Percentiles rank a stretch among this genome's conserved stretches.
phyloP scores from a whole-genome alignment of 768 basidiomycete genomes.

The Termitomyces eurrhizus region DNA sequence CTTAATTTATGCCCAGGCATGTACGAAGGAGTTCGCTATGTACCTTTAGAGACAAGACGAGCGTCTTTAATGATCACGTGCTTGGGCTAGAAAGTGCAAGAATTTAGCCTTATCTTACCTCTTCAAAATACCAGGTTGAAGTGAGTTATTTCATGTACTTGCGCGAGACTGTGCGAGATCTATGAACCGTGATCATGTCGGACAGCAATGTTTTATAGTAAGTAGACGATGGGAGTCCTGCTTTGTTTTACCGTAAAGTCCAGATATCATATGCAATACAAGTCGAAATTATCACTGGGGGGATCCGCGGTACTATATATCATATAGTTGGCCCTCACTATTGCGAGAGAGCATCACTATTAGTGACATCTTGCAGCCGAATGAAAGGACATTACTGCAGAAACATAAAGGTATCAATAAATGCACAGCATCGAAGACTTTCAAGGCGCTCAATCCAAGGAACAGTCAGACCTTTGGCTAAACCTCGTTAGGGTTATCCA shows the following conservation, averaged over 20 bases:
- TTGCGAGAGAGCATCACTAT: neutral
- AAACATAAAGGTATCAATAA: too few species aligned
- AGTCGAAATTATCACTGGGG: too few species aligned
- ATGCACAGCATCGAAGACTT: too few species aligned
- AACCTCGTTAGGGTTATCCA: neutral
- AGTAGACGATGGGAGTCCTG: too few species aligned
- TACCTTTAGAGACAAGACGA: constrained; percentile 3
- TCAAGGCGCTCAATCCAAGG: neutral
- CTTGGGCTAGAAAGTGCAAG: neutral
- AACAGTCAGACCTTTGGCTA: too few species aligned
- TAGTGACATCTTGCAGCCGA: neutral
- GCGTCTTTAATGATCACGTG: constrained; percentile 17
- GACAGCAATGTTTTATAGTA: too few species aligned
- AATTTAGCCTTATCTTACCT: neutral
- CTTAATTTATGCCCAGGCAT: constrained; percentile 23
- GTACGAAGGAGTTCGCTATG: neutral
- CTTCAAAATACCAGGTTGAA: neutral
- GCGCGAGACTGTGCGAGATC: neutral
- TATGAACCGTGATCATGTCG: neutral
- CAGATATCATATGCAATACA: neutral
- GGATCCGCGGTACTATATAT: neutral
- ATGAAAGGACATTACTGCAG: neutral
- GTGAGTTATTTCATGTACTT: constrained; percentile 2
- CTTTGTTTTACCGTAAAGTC: neutral
- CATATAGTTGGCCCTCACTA: too few species aligned